phyloP scores from a whole-genome alignment of 108 stramenopile species.

The Asterionellopsis glacialis region DNA sequence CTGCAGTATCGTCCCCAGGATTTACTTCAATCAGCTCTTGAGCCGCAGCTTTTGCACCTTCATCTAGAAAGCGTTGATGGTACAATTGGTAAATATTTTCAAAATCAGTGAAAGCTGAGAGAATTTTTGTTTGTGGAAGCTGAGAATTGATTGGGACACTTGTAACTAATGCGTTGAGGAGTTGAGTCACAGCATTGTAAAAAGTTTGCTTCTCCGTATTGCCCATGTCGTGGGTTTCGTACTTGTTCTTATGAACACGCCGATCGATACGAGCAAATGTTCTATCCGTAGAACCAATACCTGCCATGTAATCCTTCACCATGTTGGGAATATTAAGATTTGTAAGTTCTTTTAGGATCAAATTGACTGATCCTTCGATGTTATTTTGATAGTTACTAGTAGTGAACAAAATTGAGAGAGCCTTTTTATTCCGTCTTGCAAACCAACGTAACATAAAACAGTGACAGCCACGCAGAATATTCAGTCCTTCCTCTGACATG shows the following conservation, averaged over 20 bases:
- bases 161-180: too few species aligned
- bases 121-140: not conserved
- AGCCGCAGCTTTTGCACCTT: conserved; percentile 2
- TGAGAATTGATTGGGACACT: too few species aligned
- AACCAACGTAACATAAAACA: conserved; percentile 33
- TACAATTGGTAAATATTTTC: conserved; percentile 2
- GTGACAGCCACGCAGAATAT: not conserved
- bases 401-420: conserved; percentile 4
- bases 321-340: too few species aligned
- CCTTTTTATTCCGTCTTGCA: conserved; percentile 25
- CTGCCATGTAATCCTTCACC: not conserved
- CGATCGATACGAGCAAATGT: conserved; percentile 31
- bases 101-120: conserved; percentile 22
- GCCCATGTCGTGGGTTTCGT: too few species aligned
- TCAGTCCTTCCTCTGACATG: too few species aligned
- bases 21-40: not conserved
- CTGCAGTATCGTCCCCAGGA: not conserved
- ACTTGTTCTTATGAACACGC: too few species aligned
- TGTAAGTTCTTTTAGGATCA: too few species aligned
- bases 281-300: conserved; percentile 7
- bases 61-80: conserved; percentile 4
- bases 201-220: too few species aligned
- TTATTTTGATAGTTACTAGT: too few species aligned
- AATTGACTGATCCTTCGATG: too few species aligned
- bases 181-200: too few species aligned